Conservation (phyloP, 73 alveolate species). For the Paramecium tetraurelia region DNA sequence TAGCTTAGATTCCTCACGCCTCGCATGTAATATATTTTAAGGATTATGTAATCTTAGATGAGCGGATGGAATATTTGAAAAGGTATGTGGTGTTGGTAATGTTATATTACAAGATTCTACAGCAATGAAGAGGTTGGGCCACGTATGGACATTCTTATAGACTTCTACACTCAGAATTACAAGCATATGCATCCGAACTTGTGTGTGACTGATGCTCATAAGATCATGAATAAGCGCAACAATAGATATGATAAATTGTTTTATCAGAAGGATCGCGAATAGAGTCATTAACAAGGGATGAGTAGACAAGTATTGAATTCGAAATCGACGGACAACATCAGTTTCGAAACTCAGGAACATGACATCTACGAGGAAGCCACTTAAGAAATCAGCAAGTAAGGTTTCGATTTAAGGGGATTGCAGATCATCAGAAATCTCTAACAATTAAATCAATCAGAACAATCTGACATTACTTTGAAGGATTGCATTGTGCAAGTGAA, state of each 20-base stretch:
- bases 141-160: slow-evolving; percentile 2
- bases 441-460: neutral
- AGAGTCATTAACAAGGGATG: neutral
- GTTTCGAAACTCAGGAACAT: slow-evolving; percentile 25
- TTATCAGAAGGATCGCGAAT: neutral
- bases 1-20: slow-evolving; percentile 21
- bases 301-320: neutral
- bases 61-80: neutral
- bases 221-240: neutral
- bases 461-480: neutral
- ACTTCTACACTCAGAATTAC: neutral
- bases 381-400: neutral
- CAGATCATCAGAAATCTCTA: neutral
- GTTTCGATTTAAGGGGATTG: neutral
- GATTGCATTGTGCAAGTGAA: neutral
- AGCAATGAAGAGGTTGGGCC: neutral
- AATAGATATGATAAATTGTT: slow-evolving; percentile 8
- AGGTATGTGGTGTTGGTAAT: neutral
- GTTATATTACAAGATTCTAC: neutral
- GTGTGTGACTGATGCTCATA: neutral
- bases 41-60: slow-evolving; percentile 50
- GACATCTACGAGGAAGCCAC: neutral
- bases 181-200: slow-evolving; percentile 29
- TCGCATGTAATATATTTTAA: slow-evolving; percentile 37
- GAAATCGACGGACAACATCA: neutral